Base-by-base conservation (phyloP, 225 moss, liverwort and hornwort genomes). In the Lunularia cruciata region DNA sequence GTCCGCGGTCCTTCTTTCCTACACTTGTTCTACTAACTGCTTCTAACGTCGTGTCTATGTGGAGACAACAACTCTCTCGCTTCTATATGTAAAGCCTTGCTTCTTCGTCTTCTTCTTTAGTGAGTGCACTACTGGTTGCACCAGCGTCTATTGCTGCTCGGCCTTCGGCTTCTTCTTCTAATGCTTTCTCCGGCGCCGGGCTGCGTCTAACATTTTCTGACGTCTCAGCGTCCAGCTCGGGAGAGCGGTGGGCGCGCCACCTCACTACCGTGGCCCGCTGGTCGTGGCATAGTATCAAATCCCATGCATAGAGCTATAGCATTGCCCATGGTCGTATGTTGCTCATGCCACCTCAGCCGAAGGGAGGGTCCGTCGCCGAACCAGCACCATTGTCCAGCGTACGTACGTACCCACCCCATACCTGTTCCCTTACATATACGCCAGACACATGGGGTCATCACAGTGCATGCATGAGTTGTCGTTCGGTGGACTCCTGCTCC, bases 231-330 rank as follows among this genome's bases (percentile, higher is more conserved):
- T 35, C 34, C 59, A 26, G 34, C 23, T 62, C 45, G 39, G 56
- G 65, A 47, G 47, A 74, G 65, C 73, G 54, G 65, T 74, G 73
- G 73, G 58, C 46, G 26, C 73, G 73, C 73, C 73, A 74, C 65
- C 73, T 74, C 73, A 66, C 62, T 33, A 14, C 6, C 38, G 4
- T 18, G 15, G 45, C 43, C 43, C 43, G 18, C 49, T n/a, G 2
- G 27, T 38, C 53, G 52, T 30, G 32, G 22, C 46, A 72, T n/a
- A 33, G 60, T 23, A 40, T 54, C 30, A 64, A 31, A 20, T 10
- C 31, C 34, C 67, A 49, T 51, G 49, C 33, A n/a, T n/a, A n/a
- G n/a, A n/a, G n/a, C n/a, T n/a, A n/a, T n/a, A 49, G 49, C 49
- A 51, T 35, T 49, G 34, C 1, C 49, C 51, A 52, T 52, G 46